Percentiles rank a stretch among this genome's conserved stretches.
phyloP scores from a whole-genome alignment of 108 stramenopile species.

The Aureococcus anophagefferens region DNA sequence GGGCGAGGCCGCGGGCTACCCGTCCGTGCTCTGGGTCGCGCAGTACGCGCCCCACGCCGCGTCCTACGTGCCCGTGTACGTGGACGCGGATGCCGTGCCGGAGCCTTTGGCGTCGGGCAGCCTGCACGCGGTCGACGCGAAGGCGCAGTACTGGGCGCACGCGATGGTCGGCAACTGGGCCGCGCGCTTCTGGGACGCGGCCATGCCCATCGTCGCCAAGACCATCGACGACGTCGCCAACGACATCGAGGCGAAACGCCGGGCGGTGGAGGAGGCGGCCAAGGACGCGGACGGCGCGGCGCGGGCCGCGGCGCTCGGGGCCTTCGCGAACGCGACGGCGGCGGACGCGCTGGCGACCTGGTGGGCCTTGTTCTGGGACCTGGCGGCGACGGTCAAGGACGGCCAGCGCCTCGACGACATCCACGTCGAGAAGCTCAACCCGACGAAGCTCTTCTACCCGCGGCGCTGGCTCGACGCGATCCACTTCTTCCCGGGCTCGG shows the following conservation, averaged over 20 bases:
- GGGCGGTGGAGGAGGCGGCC: background rate
- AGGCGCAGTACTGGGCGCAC: constrained; percentile 7
- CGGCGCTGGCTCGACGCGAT: constrained; percentile 16
- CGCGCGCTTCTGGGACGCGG: constrained; percentile 3
- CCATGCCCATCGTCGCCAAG: background rate
- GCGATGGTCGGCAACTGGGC: constrained; percentile 11
- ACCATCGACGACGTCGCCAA: constrained; percentile 2
- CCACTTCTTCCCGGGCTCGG: constrained; percentile 2
- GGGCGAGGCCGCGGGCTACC: background rate
- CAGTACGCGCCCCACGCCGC: constrained; percentile 16
- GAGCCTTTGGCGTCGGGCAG: background rate
- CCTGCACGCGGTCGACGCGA: constrained; percentile 1
- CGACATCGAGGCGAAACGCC: background rate
- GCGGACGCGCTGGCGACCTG: background rate
- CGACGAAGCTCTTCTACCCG: constrained; percentile 10
- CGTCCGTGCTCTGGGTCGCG: constrained; percentile 5
- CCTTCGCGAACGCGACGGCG: constrained; percentile 4
- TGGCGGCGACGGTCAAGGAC: background rate
- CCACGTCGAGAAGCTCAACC: background rate
- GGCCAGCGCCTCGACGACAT: background rate
- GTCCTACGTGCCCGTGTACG: constrained; percentile 13
- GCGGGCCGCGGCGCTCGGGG: background rate
- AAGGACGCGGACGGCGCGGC: background rate
- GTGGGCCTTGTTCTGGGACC: constrained; percentile 10
- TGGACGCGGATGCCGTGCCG: constrained; percentile 4